Base-by-base conservation (phyloP, 2,329 filamentous ascomycete species). In the Mollisiaceae sp. region DNA sequence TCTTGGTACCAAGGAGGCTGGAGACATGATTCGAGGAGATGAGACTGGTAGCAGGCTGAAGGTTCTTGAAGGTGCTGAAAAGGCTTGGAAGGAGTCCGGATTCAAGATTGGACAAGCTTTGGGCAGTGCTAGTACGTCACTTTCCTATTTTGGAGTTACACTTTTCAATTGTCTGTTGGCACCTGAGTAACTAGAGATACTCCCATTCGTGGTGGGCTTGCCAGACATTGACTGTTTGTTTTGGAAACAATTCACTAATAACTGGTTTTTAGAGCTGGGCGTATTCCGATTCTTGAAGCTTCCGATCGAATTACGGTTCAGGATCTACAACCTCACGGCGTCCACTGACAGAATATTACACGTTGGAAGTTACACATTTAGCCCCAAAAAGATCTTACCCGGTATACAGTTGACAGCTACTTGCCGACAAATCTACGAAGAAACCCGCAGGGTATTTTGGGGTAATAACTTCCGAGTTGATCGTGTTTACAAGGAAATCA, bases 261-360 rank as follows among this genome's bases (percentile, higher is more conserved):
- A 62, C 8, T 20, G 20, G 4, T 45, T 47, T 6, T 11, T 20
- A 62, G 60, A 57, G 15, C 15, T 36, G 24, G 18, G 38, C 36
- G 56, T 62, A 20, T 62, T 62, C 50, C 18, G 60, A 15, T 62
- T 62, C 24, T 20, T 62, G 24, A 62, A 56, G 15, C 52, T 62
- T 15, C 47, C 60, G 8, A 24, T 47, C 11, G 60, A 62, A 22
- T 22, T 62, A 9, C 36, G 50, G 24, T 35, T 35, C 15, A 36
- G 15, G 38, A 56, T 62, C 8, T 62, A 62, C 38, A 50, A 62
- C 14, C 9, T 56, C 9, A 45, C 39, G 2, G 27, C 56, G 11
- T 32, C 27, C 43, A 11, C 36, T n/a, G 32, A 35, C 4, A 20
- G n/a, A 8, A 43, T 4, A 18, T 38, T 61, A 24, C 35, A 27